phyloP scores from a whole-genome alignment of 208 protist genomes.

The Leishmania mexicana region DNA sequence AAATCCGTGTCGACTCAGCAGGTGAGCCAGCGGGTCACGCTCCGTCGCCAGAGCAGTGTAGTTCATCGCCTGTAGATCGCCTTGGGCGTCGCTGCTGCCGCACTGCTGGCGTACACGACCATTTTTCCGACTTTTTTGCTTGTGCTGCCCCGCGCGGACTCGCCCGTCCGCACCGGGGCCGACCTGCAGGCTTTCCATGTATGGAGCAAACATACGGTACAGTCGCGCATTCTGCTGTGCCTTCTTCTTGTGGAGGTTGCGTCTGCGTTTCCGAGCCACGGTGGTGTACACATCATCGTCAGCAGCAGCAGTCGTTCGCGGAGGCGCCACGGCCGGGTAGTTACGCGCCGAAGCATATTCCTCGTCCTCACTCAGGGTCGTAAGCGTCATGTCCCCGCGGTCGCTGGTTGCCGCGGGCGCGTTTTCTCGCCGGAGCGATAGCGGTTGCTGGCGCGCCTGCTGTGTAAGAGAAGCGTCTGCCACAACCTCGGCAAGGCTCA shows the following conservation, averaged over 20 bases:
- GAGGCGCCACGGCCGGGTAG: neutral
- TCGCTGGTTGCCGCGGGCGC: too few relatives aligned
- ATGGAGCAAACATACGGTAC: neutral
- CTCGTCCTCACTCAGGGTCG: too few relatives aligned
- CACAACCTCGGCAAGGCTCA: neutral
- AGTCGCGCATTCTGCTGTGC: neutral
- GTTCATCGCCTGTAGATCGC: neutral
- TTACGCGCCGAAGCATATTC: neutral
- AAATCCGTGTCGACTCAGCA: slow-evolving; percentile 39
- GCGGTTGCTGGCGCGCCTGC: neutral
- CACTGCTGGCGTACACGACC: neutral
- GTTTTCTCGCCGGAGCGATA: neutral
- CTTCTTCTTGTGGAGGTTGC: neutral
- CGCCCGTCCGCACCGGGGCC: neutral
- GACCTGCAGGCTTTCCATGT: slow-evolving; percentile 3
- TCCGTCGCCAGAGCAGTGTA: slow-evolving; percentile 14
- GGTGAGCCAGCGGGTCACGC: slow-evolving; percentile 26
- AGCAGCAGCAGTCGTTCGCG: neutral
- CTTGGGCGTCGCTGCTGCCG: neutral
- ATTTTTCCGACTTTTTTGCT: neutral
- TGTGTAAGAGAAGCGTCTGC: neutral
- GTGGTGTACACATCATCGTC: neutral
- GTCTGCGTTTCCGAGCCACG: neutral
- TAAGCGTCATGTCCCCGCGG: neutral
- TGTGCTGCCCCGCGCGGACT: neutral